phyloP scores from a whole-genome alignment of 371 early-diverging fungal species.

The Haplosporangium sp. region DNA sequence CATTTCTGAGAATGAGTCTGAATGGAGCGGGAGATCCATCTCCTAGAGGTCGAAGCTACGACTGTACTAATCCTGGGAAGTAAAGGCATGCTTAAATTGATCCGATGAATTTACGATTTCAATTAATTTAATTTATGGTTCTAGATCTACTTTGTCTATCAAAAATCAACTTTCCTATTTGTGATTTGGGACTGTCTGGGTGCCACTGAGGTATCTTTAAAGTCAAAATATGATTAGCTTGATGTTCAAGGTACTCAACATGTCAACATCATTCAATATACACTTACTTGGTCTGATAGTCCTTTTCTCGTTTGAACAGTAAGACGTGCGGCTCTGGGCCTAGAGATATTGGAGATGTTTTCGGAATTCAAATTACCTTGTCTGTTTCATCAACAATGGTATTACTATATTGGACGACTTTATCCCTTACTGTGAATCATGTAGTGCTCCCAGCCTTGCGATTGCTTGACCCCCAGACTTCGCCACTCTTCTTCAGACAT shows the following conservation, averaged over 20 bases:
- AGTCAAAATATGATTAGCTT: not conserved
- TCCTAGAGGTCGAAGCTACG: not conserved
- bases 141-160: not conserved
- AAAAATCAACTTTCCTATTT: constrained; percentile 2
- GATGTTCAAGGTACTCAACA: not conserved
- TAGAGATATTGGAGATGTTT: constrained; percentile 16
- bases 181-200: constrained; percentile 6
- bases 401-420: not conserved
- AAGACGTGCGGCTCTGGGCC: constrained; percentile 90
- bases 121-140: not conserved
- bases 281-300: constrained; percentile 69
- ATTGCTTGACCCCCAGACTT: constrained; percentile 81
- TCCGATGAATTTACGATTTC: constrained; percentile 1
- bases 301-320: constrained; percentile 81
- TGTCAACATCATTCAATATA: not conserved
- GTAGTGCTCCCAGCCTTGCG: constrained; percentile 88
- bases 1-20: not conserved
- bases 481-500: constrained; percentile 85
- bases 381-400: not conserved
- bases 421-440: constrained; percentile 78
- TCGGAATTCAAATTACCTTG: constrained; percentile 1
- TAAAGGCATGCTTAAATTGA: constrained; percentile 15
- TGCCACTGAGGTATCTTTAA: constrained; percentile 26
- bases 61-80: not conserved
- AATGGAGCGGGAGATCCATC: not conserved